These are phyloP conservation scores for Colletotrichum chrysophilum DNA, from an alignment of 2,329 filamentous ascomycete species.

Conservation along the genomic window DNA sequence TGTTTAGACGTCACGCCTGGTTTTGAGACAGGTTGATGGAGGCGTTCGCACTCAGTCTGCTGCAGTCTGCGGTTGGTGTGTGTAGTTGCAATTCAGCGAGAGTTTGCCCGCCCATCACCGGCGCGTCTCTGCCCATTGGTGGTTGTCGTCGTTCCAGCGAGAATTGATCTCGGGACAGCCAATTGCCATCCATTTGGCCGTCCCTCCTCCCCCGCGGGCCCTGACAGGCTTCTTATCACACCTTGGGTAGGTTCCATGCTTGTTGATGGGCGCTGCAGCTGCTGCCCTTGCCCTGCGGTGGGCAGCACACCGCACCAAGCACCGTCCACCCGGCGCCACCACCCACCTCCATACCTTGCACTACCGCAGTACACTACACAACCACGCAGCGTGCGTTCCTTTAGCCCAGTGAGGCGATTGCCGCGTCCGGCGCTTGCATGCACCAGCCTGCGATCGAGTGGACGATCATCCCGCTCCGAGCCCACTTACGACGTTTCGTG, in stretches of 20 bases:
- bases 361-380: not conserved
- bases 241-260: not conserved
- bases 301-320: not conserved
- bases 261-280: not conserved
- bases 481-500: slow-evolving; percentile 19
- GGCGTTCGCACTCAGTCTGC: not conserved
- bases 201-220: not conserved
- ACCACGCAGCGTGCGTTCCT: not conserved
- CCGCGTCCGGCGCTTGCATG: slow-evolving; percentile 18
- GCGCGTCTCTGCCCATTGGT: not conserved
- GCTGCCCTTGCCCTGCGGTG: not conserved
- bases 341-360: not conserved
- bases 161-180: slow-evolving; percentile 13
- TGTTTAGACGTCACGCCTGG: not conserved
- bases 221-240: not conserved
- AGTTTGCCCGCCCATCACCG: slow-evolving; percentile 4
- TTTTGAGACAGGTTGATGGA: not conserved
- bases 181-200: not conserved
- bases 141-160: slow-evolving; percentile 14
- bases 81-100: slow-evolving; percentile 17
- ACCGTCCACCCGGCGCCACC: not conserved
- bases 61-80: not conserved
- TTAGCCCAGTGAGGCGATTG: not conserved
- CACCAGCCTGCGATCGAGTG: slow-evolving; percentile 16
- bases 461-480: slow-evolving; percentile 17